Evolutionary conservation across 257 asterid genomes (phyloP).

Genomic region (Ajuga chamaepitys): DNA sequence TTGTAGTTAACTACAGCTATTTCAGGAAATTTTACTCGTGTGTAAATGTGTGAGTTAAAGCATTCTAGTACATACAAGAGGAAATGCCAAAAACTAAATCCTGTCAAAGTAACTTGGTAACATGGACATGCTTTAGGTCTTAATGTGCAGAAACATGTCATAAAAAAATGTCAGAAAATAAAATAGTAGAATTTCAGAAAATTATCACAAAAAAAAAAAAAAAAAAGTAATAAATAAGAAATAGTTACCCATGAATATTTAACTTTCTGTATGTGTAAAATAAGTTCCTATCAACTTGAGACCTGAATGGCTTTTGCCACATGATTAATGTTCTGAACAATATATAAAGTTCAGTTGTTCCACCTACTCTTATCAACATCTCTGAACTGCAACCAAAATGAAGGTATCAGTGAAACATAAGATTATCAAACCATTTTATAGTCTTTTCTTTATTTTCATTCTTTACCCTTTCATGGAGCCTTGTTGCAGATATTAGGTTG

Average conservation of each 20-base stretch:
- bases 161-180: neutral
- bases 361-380: slow-evolving; percentile 23
- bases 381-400: slow-evolving; percentile 34
- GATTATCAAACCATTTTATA: neutral
- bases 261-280: neutral
- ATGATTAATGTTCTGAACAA: slow-evolving; percentile 1
- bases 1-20: no score
- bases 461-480: slow-evolving; percentile 7
- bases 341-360: slow-evolving; percentile 27
- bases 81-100: neutral
- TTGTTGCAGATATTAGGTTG: slow-evolving; percentile 82
- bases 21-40: neutral
- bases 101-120: neutral
- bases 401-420: slow-evolving; percentile 38
- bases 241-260: neutral
- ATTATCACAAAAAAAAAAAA: neutral
- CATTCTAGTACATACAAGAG: neutral
- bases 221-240: neutral
- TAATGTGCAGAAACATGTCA: slow-evolving; percentile 1
- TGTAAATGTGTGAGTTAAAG: neutral
- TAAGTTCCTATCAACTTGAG: neutral
- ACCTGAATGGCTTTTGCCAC: slow-evolving; percentile 1
- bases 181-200: neutral
- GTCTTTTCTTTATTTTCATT: neutral
- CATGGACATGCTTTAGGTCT: slow-evolving; percentile 17